These are phyloP conservation scores for Omphalea diandra DNA, from an alignment of 441 rosid species.

Conservation along the genomic window DNA sequence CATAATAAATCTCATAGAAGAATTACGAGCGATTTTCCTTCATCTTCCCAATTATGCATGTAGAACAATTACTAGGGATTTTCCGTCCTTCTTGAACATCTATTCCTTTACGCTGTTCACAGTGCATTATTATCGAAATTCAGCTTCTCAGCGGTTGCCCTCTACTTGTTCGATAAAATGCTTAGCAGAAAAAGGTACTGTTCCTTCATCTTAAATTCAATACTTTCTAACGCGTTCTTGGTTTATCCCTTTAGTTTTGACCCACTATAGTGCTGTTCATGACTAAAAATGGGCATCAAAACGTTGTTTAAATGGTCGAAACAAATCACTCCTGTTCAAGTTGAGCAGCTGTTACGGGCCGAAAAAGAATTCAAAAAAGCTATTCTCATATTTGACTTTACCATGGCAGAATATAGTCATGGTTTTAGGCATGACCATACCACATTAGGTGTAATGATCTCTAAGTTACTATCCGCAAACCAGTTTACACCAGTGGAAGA, in stretches of 20 bases:
- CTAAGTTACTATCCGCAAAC: slow-evolving; percentile 65
- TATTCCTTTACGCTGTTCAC: too few relatives aligned
- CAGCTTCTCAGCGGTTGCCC: background rate
- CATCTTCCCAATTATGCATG: too few relatives aligned
- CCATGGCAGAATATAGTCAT: slow-evolving; percentile 65
- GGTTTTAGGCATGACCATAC: slow-evolving; percentile 63
- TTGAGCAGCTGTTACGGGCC: slow-evolving; percentile 59
- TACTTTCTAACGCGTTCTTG: background rate
- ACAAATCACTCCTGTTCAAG: slow-evolving; percentile 55
- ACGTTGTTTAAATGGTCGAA: slow-evolving; percentile 67
- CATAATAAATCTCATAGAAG: too few relatives aligned
- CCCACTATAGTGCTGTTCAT: background rate
- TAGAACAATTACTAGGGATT: too few relatives aligned
- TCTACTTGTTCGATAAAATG: slow-evolving; percentile 37
- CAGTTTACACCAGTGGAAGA: slow-evolving; percentile 71
- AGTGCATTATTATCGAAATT: too few relatives aligned
- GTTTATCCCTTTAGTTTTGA: background rate
- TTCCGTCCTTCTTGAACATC: too few relatives aligned
- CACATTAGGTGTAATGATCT: slow-evolving; percentile 61
- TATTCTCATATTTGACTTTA: slow-evolving; percentile 62
- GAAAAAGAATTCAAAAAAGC: slow-evolving; percentile 67
- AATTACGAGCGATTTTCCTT: too few relatives aligned
- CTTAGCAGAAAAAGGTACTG: background rate
- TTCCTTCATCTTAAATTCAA: background rate
- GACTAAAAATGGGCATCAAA: slow-evolving; percentile 21